Percentiles rank a stretch among this genome's conserved stretches.
phyloP scores from a whole-genome alignment of 768 basidiomycete species.

The Russula brevipes region DNA sequence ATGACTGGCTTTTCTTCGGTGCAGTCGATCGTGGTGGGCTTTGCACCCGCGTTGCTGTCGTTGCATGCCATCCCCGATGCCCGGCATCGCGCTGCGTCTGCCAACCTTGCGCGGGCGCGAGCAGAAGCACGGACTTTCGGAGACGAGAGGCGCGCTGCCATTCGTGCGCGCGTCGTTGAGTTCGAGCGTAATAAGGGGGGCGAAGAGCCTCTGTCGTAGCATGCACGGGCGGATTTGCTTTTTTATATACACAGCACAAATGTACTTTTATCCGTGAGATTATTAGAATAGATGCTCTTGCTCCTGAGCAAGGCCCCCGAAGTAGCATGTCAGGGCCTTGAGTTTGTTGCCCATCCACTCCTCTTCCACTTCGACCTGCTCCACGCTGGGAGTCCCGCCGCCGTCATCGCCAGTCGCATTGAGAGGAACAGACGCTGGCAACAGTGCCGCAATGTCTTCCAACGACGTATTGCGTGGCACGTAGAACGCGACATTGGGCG shows the following conservation, averaged over 20 bases:
- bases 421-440: constrained; percentile 24
- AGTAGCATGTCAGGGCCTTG: constrained; percentile 93
- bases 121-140: constrained; percentile 53
- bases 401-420: not conserved
- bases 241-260: not conserved
- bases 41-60: constrained; percentile 42
- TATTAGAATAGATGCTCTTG: constrained; percentile 56
- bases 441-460: constrained; percentile 60
- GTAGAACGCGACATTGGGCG: constrained; percentile 82
- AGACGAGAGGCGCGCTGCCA: constrained; percentile 45
- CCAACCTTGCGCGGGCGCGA: constrained; percentile 56
- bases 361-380: constrained; percentile 87
- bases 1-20: not conserved
- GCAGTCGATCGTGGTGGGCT: constrained; percentile 42
- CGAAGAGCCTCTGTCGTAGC: constrained; percentile 2
- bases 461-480: constrained; percentile 78
- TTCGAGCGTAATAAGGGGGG: constrained; percentile 24
- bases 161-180: constrained; percentile 46
- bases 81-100: constrained; percentile 47
- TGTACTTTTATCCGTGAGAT: not conserved
- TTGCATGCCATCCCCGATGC: constrained; percentile 36
- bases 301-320: constrained; percentile 71
- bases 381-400: constrained; percentile 29
- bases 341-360: constrained; percentile 94
- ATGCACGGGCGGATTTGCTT: not conserved